These are phyloP conservation scores for Polysphondylium violaceum DNA, from an alignment of 78 protist genomes.

Conservation along the genomic window DNA sequence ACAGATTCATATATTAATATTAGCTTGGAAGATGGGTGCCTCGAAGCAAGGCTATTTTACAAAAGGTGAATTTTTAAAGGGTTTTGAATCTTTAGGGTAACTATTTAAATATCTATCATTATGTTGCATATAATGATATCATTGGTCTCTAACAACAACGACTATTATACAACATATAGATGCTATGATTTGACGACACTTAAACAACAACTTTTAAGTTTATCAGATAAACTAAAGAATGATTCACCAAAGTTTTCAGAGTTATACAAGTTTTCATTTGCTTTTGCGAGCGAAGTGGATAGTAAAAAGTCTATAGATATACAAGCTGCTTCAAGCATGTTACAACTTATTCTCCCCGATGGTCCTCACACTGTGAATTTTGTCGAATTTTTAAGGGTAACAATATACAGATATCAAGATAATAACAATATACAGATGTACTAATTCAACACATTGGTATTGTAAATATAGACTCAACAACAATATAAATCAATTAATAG, in stretches of 20 bases:
- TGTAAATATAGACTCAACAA: neutral
- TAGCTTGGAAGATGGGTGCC: constrained; percentile 67
- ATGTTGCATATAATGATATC: neutral
- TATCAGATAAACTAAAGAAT: neutral
- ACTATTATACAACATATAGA: neutral
- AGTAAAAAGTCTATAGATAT: constrained; percentile 56
- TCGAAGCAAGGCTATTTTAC: constrained; percentile 48
- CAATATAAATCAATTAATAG: constrained; percentile 51
- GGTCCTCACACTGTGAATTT: constrained; percentile 52
- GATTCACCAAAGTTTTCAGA: constrained; percentile 45
- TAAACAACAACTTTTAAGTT: neutral
- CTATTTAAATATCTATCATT: neutral
- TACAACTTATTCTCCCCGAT: constrained; percentile 42
- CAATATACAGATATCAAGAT: neutral
- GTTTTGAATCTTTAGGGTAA: constrained; percentile 34
- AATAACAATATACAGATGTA: neutral
- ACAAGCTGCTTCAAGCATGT: constrained; percentile 42
- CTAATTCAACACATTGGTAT: neutral
- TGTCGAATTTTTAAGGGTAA: constrained; percentile 36
- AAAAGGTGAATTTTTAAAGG: constrained; percentile 39
- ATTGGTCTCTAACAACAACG: neutral
- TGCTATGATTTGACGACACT: constrained; percentile 22
- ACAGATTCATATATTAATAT: constrained; percentile 52
- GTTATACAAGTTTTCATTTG: constrained; percentile 60
- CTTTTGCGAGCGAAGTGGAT: constrained; percentile 54